Evolutionary conservation across 345 rosid genomes (phyloP), one percentile per base, ranked within the genome.

Genomic region (Rhodomyrtus tomentosa): DNA sequence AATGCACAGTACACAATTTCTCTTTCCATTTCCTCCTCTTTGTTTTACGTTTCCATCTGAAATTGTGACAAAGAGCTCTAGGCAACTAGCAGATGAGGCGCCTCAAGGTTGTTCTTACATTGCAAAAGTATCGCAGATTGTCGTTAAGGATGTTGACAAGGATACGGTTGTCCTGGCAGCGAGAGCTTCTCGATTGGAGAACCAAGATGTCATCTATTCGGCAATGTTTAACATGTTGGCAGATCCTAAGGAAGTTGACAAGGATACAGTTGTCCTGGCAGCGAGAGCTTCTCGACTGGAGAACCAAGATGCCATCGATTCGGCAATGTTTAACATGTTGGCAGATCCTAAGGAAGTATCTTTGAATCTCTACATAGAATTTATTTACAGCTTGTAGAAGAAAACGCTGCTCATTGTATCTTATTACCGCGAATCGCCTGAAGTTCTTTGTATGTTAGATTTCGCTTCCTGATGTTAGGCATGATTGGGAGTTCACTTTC

Each of bases 211-310:
- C 45, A 86, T 91, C 36, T 88, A 89, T 48, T 42, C 86, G 84
- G 89, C 89, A 50, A 87, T 88, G 56, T 89, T 91, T 73, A 54
- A 87, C n/a, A 84, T 86, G 91, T 83, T 91, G 86, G 76, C 85
- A 53, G 89, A 87, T 82, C 91, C 90, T n/a, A 84, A 50, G 79
- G 90, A 88, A 90, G 92, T 89, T n/a, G n/a, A n/a, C n/a, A n/a
- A n/a, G n/a, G n/a, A n/a, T n/a, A n/a, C n/a, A n/a, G n/a, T n/a
- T n/a, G n/a, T n/a, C n/a, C 87, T 86, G 84, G 89, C 90, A 38
- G 91, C 90, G 18, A 89, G 90, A 84, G 90, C 90, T 51, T 88
- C 91, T 27, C 84, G 88, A 76, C n/a, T 89, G 54, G 91, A 89
- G 86, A 91, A 91, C 59, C 93, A 89, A 58, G 89, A 87, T 81